Evolutionary conservation across 2,329 filamentous ascomycete species (phyloP), one percentile per base, ranked within the genome.

Genomic region (Cytospora mali): DNA sequence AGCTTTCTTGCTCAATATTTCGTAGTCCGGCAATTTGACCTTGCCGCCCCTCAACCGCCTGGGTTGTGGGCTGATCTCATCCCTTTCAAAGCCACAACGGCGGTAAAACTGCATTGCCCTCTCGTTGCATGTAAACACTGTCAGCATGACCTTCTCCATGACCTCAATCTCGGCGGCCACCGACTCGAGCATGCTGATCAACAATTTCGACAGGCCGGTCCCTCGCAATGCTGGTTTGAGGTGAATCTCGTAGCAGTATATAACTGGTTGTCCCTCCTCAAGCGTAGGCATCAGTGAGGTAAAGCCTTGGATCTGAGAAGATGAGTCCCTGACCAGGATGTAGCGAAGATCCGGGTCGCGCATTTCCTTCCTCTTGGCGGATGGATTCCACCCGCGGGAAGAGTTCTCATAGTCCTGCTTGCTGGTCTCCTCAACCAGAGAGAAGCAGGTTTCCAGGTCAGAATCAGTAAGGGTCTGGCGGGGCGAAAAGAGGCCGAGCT

Each of bases 201-300:
- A 77, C 14, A 80, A 75, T 14, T 71, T 77, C 1, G 87, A 89
- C 2, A 93, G 75, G 0, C 90, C 89, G 16, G 83, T 82, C n/a
- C 85, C 81, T 67, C 84, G 83, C 5, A 90, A 72, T 1, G 78
- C 74, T 1, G 80, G 75, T 42, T 78, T 74, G 3, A 93, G 80
- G 70, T 94, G 90, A 39, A 94, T 85, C 75, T 94, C 90, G 72
- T 93, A 94, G 73, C 90, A 88, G 73, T 93, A 94, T 23, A 92
- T 71, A 2, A 93, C 89, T 0, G 86, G 79, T 63, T 85, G 76
- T 1, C 81, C 81, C 65, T 88, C 85, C 70, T 92, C 89, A 69
- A 84, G 84, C 2, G 87, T 89, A n/a, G 89, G 82, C 87, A 90
- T 88, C 69, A 91, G 78, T n/a, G 87, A 90, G 1, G 83, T 79